A percentile compares a stretch with the other conserved stretches of the same genome.
Conservation (phyloP, 1,139 yeast species). For the Yamadazyma diddensiae region DNA sequence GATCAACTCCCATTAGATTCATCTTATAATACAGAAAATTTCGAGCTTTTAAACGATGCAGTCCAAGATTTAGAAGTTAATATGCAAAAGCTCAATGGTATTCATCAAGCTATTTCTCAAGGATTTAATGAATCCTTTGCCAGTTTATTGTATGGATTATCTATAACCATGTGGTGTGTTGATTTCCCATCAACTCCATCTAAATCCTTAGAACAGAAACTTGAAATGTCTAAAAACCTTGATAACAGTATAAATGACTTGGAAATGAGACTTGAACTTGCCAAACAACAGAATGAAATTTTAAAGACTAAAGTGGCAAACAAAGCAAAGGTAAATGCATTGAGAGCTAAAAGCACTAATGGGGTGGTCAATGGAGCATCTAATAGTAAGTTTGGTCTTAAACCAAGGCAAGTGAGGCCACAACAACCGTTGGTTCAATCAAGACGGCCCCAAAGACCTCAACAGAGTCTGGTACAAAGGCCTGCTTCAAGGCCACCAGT, state of each 20-base stretch:
- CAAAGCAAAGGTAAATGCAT: slow-evolving; percentile 8
- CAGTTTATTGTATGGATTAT: slow-evolving; percentile 57
- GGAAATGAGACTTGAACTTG: slow-evolving; percentile 19
- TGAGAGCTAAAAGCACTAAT: slow-evolving; percentile 9
- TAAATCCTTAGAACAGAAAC: slow-evolving; percentile 32
- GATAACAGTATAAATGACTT: slow-evolving; percentile 25
- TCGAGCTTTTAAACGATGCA: slow-evolving; percentile 49
- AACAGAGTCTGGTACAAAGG: no score
- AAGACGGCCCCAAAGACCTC: no score
- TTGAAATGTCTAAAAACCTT: slow-evolving; percentile 23
- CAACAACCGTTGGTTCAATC: no score
- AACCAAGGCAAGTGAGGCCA: no score
- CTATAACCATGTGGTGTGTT: slow-evolving; percentile 66
- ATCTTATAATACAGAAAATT: slow-evolving; percentile 26
- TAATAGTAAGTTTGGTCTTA: no score
- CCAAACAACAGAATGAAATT: slow-evolving; percentile 24
- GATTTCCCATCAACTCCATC: slow-evolving; percentile 50
- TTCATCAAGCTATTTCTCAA: slow-evolving; percentile 47
- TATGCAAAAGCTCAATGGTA: slow-evolving; percentile 42
- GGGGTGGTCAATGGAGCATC: not conserved
- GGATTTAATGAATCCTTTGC: slow-evolving; percentile 65
- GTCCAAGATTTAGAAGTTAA: slow-evolving; percentile 51
- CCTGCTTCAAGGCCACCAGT: no score
- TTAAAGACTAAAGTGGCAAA: slow-evolving; percentile 23
- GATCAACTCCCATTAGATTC: slow-evolving; percentile 39